These are phyloP conservation scores for Chlorella sp. DNA, from an alignment of 139 green algal species.

Conservation along the genomic window DNA sequence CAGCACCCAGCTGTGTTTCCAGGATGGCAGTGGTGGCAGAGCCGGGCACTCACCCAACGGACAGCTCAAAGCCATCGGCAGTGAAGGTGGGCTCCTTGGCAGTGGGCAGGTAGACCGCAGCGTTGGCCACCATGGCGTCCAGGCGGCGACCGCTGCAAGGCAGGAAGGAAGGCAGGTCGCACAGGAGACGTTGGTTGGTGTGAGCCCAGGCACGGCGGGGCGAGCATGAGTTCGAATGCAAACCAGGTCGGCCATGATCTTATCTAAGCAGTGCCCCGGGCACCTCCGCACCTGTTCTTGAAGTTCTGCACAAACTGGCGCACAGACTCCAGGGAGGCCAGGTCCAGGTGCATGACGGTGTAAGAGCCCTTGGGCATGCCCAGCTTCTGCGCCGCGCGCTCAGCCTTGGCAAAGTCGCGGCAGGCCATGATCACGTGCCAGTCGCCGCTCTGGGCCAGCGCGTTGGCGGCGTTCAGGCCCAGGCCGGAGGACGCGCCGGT, in stretches of 20 bases:
- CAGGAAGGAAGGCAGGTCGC: neutral
- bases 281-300: slow-evolving; percentile 33
- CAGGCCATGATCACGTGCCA: slow-evolving; percentile 92
- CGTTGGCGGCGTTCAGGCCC: slow-evolving; percentile 85
- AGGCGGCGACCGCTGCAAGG: slow-evolving; percentile 66
- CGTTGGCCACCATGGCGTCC: slow-evolving; percentile 93
- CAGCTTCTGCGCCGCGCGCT: slow-evolving; percentile 49
- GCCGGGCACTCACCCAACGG: slow-evolving; percentile 49
- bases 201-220: no score
- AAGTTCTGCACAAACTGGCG: slow-evolving; percentile 87
- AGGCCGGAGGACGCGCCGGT: slow-evolving; percentile 91
- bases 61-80: slow-evolving; percentile 91
- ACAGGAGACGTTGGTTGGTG: neutral
- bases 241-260: neutral
- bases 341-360: slow-evolving; percentile 89
- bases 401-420: slow-evolving; percentile 71
- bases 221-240: no score
- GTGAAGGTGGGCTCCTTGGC: slow-evolving; percentile 89
- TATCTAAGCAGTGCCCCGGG: no score
- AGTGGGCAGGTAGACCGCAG: slow-evolving; percentile 92
- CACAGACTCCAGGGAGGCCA: slow-evolving; percentile 84
- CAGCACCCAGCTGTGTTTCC: no score
- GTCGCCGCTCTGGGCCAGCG: slow-evolving; percentile 73
- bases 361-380: slow-evolving; percentile 77
- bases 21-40: no score